Conservation (phyloP, 176 grass and related monocot species). For the Ampelocalamus luodianensis region DNA sequence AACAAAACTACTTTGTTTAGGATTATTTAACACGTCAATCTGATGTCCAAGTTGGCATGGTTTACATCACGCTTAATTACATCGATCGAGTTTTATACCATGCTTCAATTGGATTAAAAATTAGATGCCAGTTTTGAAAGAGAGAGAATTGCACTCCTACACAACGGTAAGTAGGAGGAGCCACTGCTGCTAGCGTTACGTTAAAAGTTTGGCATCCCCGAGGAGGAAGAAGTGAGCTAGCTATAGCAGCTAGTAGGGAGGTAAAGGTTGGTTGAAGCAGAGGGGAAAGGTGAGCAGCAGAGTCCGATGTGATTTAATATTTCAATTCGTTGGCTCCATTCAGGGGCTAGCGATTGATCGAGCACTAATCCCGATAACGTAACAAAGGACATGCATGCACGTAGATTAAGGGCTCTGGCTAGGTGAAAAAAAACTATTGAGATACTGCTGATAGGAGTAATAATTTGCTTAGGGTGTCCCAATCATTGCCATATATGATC, state of each 20-base stretch:
- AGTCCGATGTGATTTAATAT: constrained; percentile 22
- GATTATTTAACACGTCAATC: no score
- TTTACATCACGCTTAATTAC: no score
- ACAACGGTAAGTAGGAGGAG: constrained; percentile 25
- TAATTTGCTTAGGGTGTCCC: constrained; percentile 54
- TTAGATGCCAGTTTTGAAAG: neutral
- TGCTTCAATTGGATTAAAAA: neutral
- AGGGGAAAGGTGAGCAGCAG: constrained; percentile 26
- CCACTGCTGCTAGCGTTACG: neutral
- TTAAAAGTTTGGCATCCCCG: constrained; percentile 45
- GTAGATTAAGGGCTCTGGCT: constrained; percentile 27
- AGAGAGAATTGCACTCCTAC: neutral
- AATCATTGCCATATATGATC: constrained; percentile 49
- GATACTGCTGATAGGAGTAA: constrained; percentile 37
- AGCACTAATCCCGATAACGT: constrained; percentile 28
- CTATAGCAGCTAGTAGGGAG: neutral
- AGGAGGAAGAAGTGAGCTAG: constrained; percentile 34
- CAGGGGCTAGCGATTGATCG: neutral
- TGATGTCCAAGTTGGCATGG: no score
- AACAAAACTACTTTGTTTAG: no score
- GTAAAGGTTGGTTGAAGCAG: constrained; percentile 33
- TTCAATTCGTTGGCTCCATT: constrained; percentile 44
- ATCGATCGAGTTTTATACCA: no score
- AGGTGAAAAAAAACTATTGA: constrained; percentile 26
- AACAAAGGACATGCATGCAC: constrained; percentile 23